Evolutionary conservation across 495 filamentous ascomycete genomes (phyloP).

Genomic region (Cryomyces minteri): DNA sequence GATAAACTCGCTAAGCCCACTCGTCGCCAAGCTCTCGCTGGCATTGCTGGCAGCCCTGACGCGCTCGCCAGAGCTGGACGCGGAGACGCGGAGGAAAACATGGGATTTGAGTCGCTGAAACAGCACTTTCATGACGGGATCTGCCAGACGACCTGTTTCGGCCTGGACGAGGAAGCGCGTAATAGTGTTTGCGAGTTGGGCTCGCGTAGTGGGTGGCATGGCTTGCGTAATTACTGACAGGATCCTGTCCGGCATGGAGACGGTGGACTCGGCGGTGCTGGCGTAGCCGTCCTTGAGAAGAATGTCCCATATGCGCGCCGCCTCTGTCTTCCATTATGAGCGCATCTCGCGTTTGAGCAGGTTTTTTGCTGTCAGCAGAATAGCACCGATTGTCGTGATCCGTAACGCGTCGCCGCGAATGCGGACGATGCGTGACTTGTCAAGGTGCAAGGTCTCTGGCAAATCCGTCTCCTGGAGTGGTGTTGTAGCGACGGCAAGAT

Average conservation of each 20-base stretch:
- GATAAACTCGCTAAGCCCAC: constrained; percentile 83
- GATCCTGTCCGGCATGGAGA: constrained; percentile 20
- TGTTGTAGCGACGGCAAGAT: constrained; percentile 42
- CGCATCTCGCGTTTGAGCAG: constrained; percentile 84
- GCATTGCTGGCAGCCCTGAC: constrained; percentile 66
- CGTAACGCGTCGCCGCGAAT: constrained; percentile 51
- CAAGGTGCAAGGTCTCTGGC: constrained; percentile 77
- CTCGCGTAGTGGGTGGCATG: constrained; percentile 50
- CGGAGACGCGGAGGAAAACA: constrained; percentile 55
- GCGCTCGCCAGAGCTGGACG: constrained; percentile 59
- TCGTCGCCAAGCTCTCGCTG: constrained; percentile 59
- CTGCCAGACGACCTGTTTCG: constrained; percentile 30
- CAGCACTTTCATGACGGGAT: constrained; percentile 71
- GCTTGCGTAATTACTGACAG: constrained; percentile 63
- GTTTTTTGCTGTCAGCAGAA: constrained; percentile 86
- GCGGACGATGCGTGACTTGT: constrained; percentile 46
- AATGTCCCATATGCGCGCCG: constrained; percentile 43
- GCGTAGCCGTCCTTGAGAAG: constrained; percentile 12
- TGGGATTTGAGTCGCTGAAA: constrained; percentile 56
- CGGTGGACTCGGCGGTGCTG: neutral
- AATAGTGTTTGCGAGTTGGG: constrained; percentile 35
- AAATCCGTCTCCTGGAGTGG: constrained; percentile 37
- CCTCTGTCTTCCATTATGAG: constrained; percentile 74
- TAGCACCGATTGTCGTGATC: constrained; percentile 61
- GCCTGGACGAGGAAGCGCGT: constrained; percentile 34